Evolutionary conservation across 768 basidiomycete genomes (phyloP).

Genomic region (Boletus rufocinnamomeus): DNA sequence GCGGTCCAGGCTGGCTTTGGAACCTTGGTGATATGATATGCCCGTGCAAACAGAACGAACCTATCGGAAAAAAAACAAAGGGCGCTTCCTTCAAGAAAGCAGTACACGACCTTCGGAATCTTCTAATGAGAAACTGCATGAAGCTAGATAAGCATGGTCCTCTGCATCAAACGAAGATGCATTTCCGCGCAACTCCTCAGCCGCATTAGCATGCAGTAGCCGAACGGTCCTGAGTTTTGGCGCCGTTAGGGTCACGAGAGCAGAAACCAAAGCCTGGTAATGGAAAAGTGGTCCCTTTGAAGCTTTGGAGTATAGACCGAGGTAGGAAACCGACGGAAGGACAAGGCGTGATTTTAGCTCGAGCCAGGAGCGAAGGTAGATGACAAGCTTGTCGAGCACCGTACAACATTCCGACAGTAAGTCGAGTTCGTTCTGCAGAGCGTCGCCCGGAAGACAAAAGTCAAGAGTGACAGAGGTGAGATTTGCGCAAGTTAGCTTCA

Average conservation of each 20-base stretch:
- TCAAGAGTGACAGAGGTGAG: conserved; percentile 32
- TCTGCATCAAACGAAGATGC: conserved; percentile 1
- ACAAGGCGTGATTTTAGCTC: conserved; percentile 23
- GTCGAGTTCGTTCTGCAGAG: conserved; percentile 28
- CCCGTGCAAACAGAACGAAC: background rate
- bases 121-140: conserved; percentile 24
- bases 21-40: too few relatives aligned
- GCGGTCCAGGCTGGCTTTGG: too few relatives aligned
- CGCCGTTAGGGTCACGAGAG: conserved; percentile 27
- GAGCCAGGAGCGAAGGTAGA: conserved; percentile 29
- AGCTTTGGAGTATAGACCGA: conserved; percentile 26
- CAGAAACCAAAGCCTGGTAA: conserved; percentile 19
- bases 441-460: conserved; percentile 27
- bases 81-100: conserved; percentile 9
- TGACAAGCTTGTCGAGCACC: conserved; percentile 27
- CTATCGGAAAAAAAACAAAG: background rate
- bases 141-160: conserved; percentile 12
- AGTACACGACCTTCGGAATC: conserved; percentile 23
- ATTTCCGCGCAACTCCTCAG: conserved; percentile 17
- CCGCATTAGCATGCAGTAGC: conserved; percentile 21
- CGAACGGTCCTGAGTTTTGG: conserved; percentile 22
- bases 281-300: conserved; percentile 16
- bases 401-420: conserved; percentile 29
- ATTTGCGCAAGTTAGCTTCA: conserved; percentile 28
- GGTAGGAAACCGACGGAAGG: conserved; percentile 29